These are phyloP conservation scores for Amorphotheca resinae DNA, from an alignment of 495 filamentous ascomycete species.

Conservation along the genomic window DNA sequence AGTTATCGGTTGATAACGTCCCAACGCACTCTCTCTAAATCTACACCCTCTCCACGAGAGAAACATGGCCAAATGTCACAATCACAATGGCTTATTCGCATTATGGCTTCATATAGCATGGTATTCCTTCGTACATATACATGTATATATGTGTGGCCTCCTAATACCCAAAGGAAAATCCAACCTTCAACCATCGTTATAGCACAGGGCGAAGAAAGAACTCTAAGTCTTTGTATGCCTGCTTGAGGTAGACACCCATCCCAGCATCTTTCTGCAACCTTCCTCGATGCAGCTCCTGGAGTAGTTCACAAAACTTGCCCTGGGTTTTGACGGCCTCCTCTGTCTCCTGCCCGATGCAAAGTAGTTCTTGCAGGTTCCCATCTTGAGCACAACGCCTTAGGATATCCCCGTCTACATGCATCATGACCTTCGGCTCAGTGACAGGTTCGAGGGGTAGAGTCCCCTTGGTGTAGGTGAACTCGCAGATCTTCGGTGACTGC, in stretches of 20 bases:
- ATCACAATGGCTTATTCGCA: too few relatives aligned
- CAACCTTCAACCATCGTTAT: constrained; percentile 9
- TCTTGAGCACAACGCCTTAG: constrained; percentile 40
- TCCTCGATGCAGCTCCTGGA: constrained; percentile 9
- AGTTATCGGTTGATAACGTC: too few relatives aligned
- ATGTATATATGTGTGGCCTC: not conserved
- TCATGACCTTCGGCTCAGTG: constrained; percentile 27
- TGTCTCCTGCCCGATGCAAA: constrained; percentile 18
- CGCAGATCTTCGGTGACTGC: constrained; percentile 12
- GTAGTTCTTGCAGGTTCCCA: constrained; percentile 32
- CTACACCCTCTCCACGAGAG: too few relatives aligned
- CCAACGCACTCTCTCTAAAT: too few relatives aligned
- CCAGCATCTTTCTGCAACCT: constrained; percentile 4
- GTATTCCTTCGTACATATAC: not conserved
- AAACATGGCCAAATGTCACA: too few relatives aligned
- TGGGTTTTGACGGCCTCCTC: constrained; percentile 25
- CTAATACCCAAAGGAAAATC: not conserved
- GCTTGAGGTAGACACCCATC: constrained; percentile 19
- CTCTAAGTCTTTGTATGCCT: constrained; percentile 33
- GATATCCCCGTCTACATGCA: constrained; percentile 60
- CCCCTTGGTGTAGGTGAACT: constrained; percentile 13
- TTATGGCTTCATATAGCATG: not conserved
- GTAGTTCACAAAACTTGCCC: constrained; percentile 19
- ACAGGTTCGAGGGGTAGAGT: constrained; percentile 12
- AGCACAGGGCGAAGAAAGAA: constrained; percentile 33